Conservation (phyloP, 1,284 basidiomycete species). For the Irpex rosettiformis region DNA sequence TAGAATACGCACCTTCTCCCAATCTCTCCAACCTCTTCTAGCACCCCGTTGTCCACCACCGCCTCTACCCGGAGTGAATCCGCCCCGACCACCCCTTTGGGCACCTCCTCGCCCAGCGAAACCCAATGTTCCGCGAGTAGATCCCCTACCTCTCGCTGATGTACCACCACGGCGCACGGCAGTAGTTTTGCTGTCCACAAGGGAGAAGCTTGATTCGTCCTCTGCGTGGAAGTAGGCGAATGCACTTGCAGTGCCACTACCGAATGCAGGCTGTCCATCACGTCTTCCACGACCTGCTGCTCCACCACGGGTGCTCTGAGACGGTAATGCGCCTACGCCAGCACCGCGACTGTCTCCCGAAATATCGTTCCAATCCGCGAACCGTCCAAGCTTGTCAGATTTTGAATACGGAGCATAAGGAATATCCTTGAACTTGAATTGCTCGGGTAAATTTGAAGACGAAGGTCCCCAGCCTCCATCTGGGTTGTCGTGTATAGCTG, state of each 20-base stretch:
- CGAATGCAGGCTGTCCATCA: constrained; percentile 69
- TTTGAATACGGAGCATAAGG: constrained; percentile 98
- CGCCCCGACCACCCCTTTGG: constrained; percentile 46
- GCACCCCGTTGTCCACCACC: constrained; percentile 54
- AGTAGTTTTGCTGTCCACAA: constrained; percentile 86
- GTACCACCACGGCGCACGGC: constrained; percentile 60
- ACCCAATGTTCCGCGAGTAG: constrained; percentile 39
- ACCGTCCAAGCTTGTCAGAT: constrained; percentile 95
- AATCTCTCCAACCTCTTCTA: constrained; percentile 86
- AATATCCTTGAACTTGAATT: constrained; percentile 87
- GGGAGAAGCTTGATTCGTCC: constrained; percentile 96
- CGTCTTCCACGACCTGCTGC: constrained; percentile 51
- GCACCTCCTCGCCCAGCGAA: constrained; percentile 43
- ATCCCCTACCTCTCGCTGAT: constrained; percentile 58
- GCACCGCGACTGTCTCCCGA: constrained; percentile 62
- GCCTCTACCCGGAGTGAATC: constrained; percentile 33
- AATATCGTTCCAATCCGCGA: constrained; percentile 95
- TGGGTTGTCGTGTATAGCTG: constrained; percentile 75
- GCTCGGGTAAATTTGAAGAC: constrained; percentile 66
- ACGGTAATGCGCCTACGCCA: constrained; percentile 45
- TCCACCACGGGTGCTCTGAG: constrained; percentile 48
- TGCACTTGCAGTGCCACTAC: constrained; percentile 85
- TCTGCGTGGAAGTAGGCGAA: constrained; percentile 99
- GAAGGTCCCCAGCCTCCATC: constrained; percentile 85
- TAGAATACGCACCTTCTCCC: constrained; percentile 76